Conservation (phyloP, 768 basidiomycete genomes). For the Kwoniella bestiolae region DNA sequence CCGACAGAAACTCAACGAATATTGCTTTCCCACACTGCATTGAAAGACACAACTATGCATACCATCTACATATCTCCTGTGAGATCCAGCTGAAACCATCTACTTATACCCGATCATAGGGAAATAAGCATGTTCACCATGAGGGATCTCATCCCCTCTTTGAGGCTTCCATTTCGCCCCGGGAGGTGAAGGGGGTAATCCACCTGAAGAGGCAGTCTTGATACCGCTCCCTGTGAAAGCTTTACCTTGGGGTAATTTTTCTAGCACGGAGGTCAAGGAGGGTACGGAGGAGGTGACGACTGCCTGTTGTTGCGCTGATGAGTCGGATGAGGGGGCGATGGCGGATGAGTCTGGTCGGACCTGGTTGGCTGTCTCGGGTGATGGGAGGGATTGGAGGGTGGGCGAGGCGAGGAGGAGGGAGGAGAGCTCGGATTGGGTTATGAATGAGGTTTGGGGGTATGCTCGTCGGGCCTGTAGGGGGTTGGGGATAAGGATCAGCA, state of each 20-base stretch:
- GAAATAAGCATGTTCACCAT: constrained; percentile 79
- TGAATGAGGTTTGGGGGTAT: constrained; percentile 87
- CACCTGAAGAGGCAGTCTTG: constrained; percentile 67
- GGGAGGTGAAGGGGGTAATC: constrained; percentile 76
- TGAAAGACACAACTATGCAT: not conserved
- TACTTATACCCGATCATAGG: constrained; percentile 58
- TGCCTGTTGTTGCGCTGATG: constrained; percentile 24
- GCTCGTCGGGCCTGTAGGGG: constrained; percentile 65
- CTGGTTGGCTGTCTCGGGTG: constrained; percentile 62
- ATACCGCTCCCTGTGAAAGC: constrained; percentile 77
- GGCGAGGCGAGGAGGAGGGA: constrained; percentile 80
- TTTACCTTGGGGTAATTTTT: constrained; percentile 58
- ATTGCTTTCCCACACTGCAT: no score
- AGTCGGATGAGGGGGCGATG: constrained; percentile 28
- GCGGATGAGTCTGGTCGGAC: constrained; percentile 32
- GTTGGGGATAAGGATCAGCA: no score
- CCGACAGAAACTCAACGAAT: no score
- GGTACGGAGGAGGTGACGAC: constrained; percentile 49
- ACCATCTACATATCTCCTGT: not conserved
- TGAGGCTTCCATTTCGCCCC: constrained; percentile 76
- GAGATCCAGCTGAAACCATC: not conserved
- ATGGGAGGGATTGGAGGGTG: constrained; percentile 49
- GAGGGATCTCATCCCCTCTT: constrained; percentile 76
- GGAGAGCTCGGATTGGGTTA: constrained; percentile 82
- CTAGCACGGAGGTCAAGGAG: constrained; percentile 61